Conservation (phyloP, 495 filamentous ascomycete genomes). For the Letharia lupina region DNA sequence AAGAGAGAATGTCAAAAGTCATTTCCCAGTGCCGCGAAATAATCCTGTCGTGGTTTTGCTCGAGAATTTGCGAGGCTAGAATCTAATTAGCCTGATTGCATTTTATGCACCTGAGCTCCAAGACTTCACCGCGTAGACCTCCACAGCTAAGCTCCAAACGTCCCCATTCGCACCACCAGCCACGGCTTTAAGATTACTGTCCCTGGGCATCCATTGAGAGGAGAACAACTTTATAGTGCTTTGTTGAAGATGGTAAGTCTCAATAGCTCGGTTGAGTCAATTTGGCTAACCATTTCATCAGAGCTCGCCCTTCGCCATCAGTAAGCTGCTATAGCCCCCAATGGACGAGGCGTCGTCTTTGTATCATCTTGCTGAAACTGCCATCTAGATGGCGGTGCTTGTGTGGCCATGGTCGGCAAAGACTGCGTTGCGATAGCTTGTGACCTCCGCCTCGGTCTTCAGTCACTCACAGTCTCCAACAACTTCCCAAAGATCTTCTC, state of each 20-base stretch:
- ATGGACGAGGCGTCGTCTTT: background rate
- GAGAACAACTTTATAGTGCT: background rate
- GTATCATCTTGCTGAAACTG: slow-evolving; percentile 26
- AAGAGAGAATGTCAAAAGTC: background rate
- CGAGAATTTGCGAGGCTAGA: slow-evolving; percentile 2
- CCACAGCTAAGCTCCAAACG: background rate
- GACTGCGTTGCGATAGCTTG: slow-evolving; percentile 99
- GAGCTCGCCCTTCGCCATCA: slow-evolving; percentile 83
- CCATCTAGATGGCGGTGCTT: slow-evolving; percentile 78
- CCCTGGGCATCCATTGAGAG: background rate
- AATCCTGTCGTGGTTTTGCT: too few species aligned
- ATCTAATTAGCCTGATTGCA: background rate
- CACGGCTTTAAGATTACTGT: background rate
- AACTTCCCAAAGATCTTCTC: slow-evolving; percentile 99
- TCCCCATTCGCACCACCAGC: background rate
- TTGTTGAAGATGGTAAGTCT: slow-evolving; percentile 17
- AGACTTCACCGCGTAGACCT: slow-evolving; percentile 10
- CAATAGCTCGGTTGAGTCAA: background rate
- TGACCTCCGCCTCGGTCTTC: slow-evolving; percentile 94
- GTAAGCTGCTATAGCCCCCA: slow-evolving; percentile 40
- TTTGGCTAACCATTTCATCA: slow-evolving; percentile 27
- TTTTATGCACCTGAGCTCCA: background rate
- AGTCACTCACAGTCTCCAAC: slow-evolving; percentile 94
- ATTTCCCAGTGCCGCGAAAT: too few species aligned
- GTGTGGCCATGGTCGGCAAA: slow-evolving; percentile 97